Conservation (phyloP, 805 yeast species). For the Hanseniaspora mollemarum region DNA sequence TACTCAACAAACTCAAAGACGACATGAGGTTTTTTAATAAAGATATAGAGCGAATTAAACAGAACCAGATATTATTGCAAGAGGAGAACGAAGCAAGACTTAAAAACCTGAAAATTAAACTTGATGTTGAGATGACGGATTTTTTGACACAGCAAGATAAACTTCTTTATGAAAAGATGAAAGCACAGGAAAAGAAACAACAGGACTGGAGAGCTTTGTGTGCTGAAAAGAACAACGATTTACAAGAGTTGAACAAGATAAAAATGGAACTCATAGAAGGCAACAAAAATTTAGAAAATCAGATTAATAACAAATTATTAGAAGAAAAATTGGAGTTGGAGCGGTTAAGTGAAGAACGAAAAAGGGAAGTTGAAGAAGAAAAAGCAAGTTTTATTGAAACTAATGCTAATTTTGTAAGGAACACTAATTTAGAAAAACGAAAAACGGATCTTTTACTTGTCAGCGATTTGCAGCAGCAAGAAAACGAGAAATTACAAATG, state of each 20-base stretch:
- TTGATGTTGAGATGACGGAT: constrained; percentile 23
- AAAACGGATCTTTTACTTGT: neutral
- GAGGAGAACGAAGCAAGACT: constrained; percentile 21
- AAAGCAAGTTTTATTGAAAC: neutral
- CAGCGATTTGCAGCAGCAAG: neutral
- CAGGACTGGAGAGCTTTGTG: neutral
- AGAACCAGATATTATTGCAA: constrained; percentile 19
- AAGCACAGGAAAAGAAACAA: neutral
- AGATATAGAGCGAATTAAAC: constrained; percentile 20
- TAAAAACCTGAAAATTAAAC: constrained; percentile 22
- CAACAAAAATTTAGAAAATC: constrained; percentile 18
- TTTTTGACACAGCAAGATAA: constrained; percentile 18
- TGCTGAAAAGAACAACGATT: constrained; percentile 19
- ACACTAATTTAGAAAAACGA: neutral
- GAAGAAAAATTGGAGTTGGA: constrained; percentile 17
- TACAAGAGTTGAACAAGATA: constrained; percentile 19
- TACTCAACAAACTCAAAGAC: constrained; percentile 22
- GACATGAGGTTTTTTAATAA: constrained; percentile 20
- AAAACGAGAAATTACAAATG: constrained; percentile 1
- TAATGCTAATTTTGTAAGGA: neutral
- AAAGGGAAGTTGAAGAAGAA: constrained; percentile 16
- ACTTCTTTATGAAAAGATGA: constrained; percentile 3
- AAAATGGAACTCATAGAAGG: constrained; percentile 18
- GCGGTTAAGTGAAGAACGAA: constrained; percentile 9
- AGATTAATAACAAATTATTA: constrained; percentile 21